These are phyloP conservation scores for Diaporthe sp. DNA, from an alignment of 2,329 filamentous ascomycete species.

Conservation along the genomic window DNA sequence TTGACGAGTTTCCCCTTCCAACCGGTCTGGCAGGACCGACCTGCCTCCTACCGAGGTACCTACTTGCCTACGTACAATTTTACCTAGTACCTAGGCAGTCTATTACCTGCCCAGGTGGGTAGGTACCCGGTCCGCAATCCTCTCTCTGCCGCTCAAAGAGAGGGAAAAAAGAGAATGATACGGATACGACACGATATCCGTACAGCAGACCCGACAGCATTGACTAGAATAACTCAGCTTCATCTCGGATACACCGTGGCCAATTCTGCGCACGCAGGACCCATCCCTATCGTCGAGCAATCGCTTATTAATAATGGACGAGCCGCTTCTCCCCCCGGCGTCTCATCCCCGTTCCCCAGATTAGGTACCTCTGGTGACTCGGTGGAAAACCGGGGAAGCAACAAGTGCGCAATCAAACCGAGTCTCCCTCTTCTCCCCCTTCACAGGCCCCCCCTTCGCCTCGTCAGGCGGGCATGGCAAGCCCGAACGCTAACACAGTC, in stretches of 20 bases:
- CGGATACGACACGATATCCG: neutral
- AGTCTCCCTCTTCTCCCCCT: neutral
- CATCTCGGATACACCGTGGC: constrained; percentile 30
- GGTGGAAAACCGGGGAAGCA: constrained; percentile 18
- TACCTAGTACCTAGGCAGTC: too few species aligned
- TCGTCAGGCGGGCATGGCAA: constrained; percentile 6
- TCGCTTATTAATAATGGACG: constrained; percentile 30
- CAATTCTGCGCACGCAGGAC: constrained; percentile 10
- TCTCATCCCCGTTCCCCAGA: constrained; percentile 27
- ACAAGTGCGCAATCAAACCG: constrained; percentile 20
- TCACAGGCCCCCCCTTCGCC: neutral
- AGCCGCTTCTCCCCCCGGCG: constrained; percentile 16
- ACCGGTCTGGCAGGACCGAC: neutral
- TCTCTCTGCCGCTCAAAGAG: neutral
- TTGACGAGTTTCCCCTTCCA: neutral
- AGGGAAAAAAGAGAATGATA: neutral
- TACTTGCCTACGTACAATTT: neutral
- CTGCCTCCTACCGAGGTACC: neutral
- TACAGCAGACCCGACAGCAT: neutral
- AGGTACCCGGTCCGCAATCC: neutral
- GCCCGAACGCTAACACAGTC: constrained; percentile 17
- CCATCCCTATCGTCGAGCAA: constrained; percentile 1
- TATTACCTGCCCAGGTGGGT: neutral
- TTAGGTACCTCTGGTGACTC: constrained; percentile 24
- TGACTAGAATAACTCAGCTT: constrained; percentile 24